A percentile compares a stretch with the other conserved stretches of the same genome.
These are phyloP conservation scores for Claviceps sp. DNA, from an alignment of 2,329 filamentous ascomycete genomes.

Conservation along the genomic window DNA sequence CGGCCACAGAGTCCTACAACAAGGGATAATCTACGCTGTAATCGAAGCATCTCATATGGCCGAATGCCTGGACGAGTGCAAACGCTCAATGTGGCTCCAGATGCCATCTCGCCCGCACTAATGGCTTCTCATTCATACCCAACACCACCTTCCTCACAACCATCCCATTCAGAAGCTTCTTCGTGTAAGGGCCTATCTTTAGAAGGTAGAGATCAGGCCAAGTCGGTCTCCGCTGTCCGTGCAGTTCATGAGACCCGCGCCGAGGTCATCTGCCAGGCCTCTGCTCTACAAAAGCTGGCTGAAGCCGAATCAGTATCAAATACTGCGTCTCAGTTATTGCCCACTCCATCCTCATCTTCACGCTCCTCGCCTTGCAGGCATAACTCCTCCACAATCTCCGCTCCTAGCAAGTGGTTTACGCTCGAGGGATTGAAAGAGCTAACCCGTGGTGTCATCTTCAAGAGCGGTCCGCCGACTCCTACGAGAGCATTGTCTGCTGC, in stretches of 20 bases:
- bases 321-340: slow-evolving; percentile 2
- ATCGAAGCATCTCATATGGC: slow-evolving; percentile 8
- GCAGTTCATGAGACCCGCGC: background rate
- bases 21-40: slow-evolving; percentile 14
- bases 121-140: slow-evolving; percentile 30
- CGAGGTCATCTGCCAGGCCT: background rate
- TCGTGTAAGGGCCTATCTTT: slow-evolving; percentile 15
- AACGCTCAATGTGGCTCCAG: slow-evolving; percentile 10
- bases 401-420: slow-evolving; percentile 43
- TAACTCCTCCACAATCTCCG: slow-evolving; percentile 32
- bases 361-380: slow-evolving; percentile 22
- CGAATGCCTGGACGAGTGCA: slow-evolving; percentile 6
- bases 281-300: background rate
- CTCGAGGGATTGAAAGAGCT: slow-evolving; percentile 68
- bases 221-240: slow-evolving; percentile 3
- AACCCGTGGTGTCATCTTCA: slow-evolving; percentile 61
- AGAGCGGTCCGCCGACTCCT: slow-evolving; percentile 87
- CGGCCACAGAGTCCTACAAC: slow-evolving; percentile 13
- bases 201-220: slow-evolving; percentile 12
- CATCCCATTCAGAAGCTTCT: slow-evolving; percentile 24
- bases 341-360: slow-evolving; percentile 4
- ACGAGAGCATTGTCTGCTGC: slow-evolving; percentile 69
- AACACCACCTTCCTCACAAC: slow-evolving; percentile 42
- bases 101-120: slow-evolving; percentile 12
- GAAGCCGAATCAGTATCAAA: background rate